Evolutionary conservation across 169 alveolate species (phyloP), one percentile per base, ranked within the genome.

Genomic region (Eimeria acervulina): DNA sequence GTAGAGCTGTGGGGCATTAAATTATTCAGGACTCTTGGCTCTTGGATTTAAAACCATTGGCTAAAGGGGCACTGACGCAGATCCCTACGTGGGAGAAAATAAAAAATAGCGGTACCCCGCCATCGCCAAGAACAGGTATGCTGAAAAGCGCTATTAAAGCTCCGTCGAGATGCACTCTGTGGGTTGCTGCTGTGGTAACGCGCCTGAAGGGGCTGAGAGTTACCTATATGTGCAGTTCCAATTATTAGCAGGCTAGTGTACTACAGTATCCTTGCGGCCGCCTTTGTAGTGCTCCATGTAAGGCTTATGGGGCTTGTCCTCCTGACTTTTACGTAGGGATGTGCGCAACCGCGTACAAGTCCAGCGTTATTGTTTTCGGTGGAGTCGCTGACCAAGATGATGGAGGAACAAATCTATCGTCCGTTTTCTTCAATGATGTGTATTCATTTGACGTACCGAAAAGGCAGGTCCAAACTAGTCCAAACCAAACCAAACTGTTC

Each of bases 341-440:
- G 96, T 85, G 95, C 63, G 91, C 93, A 23, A 90, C 81, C 4
- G 94, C 74, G 76, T 97, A 97, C 97, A 97, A 97, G 90, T 96
- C 97, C 55, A 94, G 96, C 52, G 96, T 97, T n/a, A 84, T 98
- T 78, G 96, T 98, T 40, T 97, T 98, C 89, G 99, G 99, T 1
- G 99, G 99, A 1, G 99, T 98, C 52, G 97, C 96, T 78, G 99
- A 98, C 95, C 97, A 95, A 80, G 98, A 97, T 84, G 98, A 97
- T 88, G 97, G 98, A 74, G 98, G 98, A 6, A 95, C 97, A 51
- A 96, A 94, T 91, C 78, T 98, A 44, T 90, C 97, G 59, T 97
- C 98, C 72, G 83, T 95, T 28, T 98, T 97, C 95, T 97, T 93
- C 94, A 98, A 98, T 74, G 99, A 98, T 74, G 26, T 98, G 74